These are phyloP conservation scores for Gillenia trifoliata DNA, from an alignment of 306 rosid species.

Conservation along the genomic window DNA sequence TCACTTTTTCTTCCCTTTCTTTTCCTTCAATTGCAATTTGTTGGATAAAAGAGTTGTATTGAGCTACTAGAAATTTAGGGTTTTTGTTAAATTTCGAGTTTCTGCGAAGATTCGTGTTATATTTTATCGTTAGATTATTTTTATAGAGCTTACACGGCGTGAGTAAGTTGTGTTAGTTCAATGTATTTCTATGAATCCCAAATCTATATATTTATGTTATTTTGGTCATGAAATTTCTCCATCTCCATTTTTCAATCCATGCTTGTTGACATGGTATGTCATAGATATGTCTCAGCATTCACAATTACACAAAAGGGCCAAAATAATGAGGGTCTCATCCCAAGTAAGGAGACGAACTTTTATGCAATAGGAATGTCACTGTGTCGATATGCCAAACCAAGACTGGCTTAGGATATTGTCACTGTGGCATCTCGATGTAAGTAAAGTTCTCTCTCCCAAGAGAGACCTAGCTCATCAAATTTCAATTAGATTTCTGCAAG, in stretches of 20 bases:
- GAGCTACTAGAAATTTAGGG: slow-evolving; percentile 26
- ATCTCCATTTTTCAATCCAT: background rate
- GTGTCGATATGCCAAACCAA: background rate
- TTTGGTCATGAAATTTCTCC: background rate
- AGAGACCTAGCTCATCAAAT: background rate
- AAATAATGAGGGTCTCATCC: background rate
- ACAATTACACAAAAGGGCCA: background rate
- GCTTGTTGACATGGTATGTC: background rate
- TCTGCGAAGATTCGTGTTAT: slow-evolving; percentile 22
- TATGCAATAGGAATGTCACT: too few species aligned
- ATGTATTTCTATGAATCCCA: slow-evolving; percentile 1
- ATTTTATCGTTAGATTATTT: background rate
- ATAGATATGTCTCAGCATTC: background rate
- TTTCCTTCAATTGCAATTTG: background rate
- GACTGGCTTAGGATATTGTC: background rate
- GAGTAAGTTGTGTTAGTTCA: slow-evolving; percentile 4
- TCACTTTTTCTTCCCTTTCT: background rate
- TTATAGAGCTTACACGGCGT: slow-evolving; percentile 16
- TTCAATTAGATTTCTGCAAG: slow-evolving; percentile 60
- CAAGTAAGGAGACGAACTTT: too few species aligned
- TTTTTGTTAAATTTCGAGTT: slow-evolving; percentile 26
- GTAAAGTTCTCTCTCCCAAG: background rate
- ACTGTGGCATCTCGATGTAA: background rate
- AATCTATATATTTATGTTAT: background rate
- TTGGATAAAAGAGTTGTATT: slow-evolving; percentile 22